Conservation (phyloP, 2,329 filamentous ascomycete species). For the Helotiales sp. region DNA sequence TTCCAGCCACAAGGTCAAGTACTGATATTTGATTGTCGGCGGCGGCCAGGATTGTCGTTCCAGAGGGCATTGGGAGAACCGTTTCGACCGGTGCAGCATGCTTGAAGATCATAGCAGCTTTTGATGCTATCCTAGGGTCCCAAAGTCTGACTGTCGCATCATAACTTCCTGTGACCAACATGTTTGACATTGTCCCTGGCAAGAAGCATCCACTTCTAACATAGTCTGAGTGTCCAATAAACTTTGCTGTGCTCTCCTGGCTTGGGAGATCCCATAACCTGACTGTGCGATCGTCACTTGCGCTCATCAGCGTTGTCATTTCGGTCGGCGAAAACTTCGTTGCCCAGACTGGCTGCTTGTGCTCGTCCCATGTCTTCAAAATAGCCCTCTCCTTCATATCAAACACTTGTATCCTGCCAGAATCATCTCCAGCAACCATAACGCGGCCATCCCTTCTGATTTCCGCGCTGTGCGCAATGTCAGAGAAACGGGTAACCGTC, state of each 20-base stretch:
- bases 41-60: slow-evolving; percentile 83
- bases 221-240: slow-evolving; percentile 89
- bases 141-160: slow-evolving; percentile 92
- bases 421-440: slow-evolving; percentile 88
- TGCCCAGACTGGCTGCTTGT: slow-evolving; percentile 92
- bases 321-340: slow-evolving; percentile 92
- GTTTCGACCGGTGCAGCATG: slow-evolving; percentile 87
- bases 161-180: slow-evolving; percentile 90
- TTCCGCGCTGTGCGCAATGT: slow-evolving; percentile 87
- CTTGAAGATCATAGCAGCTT: slow-evolving; percentile 89
- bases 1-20: slow-evolving; percentile 88
- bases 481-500: slow-evolving; percentile 92
- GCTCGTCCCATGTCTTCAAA: slow-evolving; percentile 91
- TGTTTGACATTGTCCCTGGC: slow-evolving; percentile 69
- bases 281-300: slow-evolving; percentile 91
- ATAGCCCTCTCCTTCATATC: slow-evolving; percentile 90
- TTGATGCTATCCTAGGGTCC: slow-evolving; percentile 79
- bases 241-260: slow-evolving; percentile 75
- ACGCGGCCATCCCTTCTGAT: slow-evolving; percentile 88
- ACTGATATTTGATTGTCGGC: slow-evolving; percentile 88
- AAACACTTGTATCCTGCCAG: slow-evolving; percentile 92
- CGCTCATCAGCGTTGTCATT: slow-evolving; percentile 84
- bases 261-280: slow-evolving; percentile 91
- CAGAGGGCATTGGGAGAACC: slow-evolving; percentile 85
- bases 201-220: slow-evolving; percentile 88